phyloP scores from a whole-genome alignment of 2,329 filamentous ascomycete species.

The Didymella arachidicola region DNA sequence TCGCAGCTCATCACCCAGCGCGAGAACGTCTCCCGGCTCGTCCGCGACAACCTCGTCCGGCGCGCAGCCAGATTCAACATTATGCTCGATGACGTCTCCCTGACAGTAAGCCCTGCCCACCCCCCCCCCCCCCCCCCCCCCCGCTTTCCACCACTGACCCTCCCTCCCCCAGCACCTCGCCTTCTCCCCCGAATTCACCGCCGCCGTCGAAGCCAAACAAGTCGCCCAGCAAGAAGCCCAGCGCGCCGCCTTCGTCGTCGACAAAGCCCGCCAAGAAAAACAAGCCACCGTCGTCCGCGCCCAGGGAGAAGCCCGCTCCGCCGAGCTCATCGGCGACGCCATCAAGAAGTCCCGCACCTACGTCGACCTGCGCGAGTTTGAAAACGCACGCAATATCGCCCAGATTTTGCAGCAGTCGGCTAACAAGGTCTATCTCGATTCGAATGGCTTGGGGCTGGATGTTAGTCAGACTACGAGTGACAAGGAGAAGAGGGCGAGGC shows the following conservation, averaged over 20 bases:
- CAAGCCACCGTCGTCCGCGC: constrained; percentile 98
- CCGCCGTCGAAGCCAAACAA: constrained; percentile 73
- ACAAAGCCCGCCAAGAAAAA: constrained; percentile 99
- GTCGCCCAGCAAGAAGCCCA: constrained; percentile 90
- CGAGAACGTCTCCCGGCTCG: constrained; percentile 91
- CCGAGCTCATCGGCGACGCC: constrained; percentile 96
- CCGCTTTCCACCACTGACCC: constrained; percentile 31
- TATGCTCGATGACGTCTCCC: constrained; percentile 92
- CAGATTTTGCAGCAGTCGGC: constrained; percentile 83
- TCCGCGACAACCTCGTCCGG: constrained; percentile 89
- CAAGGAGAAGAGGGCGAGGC: constrained; percentile 48
- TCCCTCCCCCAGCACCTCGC: constrained; percentile 67
- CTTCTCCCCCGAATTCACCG: constrained; percentile 74
- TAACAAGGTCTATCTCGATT: constrained; percentile 94
- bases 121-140: background rate
- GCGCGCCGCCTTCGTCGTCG: constrained; percentile 94
- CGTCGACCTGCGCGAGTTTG: constrained; percentile 95
- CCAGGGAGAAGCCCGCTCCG: constrained; percentile 97
- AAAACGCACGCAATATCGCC: constrained; percentile 93
- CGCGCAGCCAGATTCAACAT: constrained; percentile 97
- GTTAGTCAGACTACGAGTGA: constrained; percentile 62
- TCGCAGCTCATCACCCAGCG: constrained; percentile 98
- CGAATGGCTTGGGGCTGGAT: constrained; percentile 89
- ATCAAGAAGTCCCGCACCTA: constrained; percentile 99
- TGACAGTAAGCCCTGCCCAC: constrained; percentile 71